Percentiles rank a stretch among this genome's conserved stretches.
Evolutionary conservation across 2,329 filamentous ascomycete genomes (phyloP).

Genomic region (Colletotrichum tanaceti): DNA sequence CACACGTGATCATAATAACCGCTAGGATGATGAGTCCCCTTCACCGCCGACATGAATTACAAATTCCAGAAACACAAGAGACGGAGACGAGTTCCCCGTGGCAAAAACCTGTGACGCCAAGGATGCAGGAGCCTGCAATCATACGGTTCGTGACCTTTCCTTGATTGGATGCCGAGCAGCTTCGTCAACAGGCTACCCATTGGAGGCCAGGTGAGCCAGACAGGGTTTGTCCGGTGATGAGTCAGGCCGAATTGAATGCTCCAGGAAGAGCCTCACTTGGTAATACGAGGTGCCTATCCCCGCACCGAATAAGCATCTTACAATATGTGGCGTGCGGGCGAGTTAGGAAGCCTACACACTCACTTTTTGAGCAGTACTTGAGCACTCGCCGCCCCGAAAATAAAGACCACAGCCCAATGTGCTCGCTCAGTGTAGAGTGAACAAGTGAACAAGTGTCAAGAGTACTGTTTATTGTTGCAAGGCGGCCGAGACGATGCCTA

Average conservation of each 20-base stretch:
- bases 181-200: not conserved
- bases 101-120: too few species aligned
- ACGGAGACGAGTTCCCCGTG: not conserved
- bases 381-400: not conserved
- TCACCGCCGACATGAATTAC: constrained; percentile 23
- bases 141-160: constrained; percentile 19
- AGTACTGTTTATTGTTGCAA: not conserved
- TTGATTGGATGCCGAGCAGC: not conserved
- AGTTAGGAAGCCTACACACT: not conserved
- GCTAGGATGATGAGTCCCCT: too few species aligned
- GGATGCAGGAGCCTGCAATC: not conserved
- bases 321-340: not conserved
- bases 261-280: not conserved
- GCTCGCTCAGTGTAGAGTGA: not conserved
- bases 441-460: not conserved
- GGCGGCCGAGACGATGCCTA: constrained; percentile 20
- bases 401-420: not conserved
- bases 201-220: not conserved
- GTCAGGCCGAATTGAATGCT: constrained; percentile 24
- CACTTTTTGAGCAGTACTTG: not conserved
- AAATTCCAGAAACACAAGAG: constrained; percentile 4
- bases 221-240: constrained; percentile 11
- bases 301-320: not conserved
- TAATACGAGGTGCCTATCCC: not conserved
- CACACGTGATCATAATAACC: too few species aligned